These are phyloP conservation scores for Hypoxylon intermedium DNA, from an alignment of 495 filamentous ascomycete species.

Conservation along the genomic window DNA sequence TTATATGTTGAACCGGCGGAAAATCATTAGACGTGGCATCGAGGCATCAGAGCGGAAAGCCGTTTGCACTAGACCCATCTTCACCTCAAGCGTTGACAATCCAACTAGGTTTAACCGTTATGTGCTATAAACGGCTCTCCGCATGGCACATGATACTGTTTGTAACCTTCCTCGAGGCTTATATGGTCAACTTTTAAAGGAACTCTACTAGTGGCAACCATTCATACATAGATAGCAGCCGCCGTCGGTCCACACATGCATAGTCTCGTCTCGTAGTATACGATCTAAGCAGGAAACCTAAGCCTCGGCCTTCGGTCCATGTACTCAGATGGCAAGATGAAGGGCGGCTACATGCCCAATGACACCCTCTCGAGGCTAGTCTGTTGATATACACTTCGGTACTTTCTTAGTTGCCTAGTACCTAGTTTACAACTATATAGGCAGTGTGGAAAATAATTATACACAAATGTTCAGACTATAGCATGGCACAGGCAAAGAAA, in stretches of 20 bases:
- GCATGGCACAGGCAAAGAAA: no score
- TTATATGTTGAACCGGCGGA: neutral
- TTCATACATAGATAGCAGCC: neutral
- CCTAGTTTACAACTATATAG: no score
- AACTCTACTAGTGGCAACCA: neutral
- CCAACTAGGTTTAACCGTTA: slow-evolving; percentile 11
- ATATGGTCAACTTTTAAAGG: neutral
- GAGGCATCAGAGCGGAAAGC: neutral
- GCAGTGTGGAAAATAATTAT: no score
- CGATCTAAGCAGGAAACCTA: slow-evolving; percentile 6
- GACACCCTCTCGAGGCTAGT: no score
- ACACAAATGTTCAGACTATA: no score
- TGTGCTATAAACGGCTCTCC: no score
- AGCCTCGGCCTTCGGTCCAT: neutral
- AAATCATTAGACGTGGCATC: neutral
- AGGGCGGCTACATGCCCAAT: no score
- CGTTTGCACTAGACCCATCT: neutral
- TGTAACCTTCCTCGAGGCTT: neutral
- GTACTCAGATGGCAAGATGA: neutral
- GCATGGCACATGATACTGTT: neutral
- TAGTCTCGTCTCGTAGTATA: slow-evolving; percentile 2
- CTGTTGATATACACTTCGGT: no score
- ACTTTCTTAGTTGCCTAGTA: no score
- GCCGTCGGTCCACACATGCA: neutral
- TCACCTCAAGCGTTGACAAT: no score